phyloP scores from a whole-genome alignment of 352 stramenopile species.

The Pythium chondricola region DNA sequence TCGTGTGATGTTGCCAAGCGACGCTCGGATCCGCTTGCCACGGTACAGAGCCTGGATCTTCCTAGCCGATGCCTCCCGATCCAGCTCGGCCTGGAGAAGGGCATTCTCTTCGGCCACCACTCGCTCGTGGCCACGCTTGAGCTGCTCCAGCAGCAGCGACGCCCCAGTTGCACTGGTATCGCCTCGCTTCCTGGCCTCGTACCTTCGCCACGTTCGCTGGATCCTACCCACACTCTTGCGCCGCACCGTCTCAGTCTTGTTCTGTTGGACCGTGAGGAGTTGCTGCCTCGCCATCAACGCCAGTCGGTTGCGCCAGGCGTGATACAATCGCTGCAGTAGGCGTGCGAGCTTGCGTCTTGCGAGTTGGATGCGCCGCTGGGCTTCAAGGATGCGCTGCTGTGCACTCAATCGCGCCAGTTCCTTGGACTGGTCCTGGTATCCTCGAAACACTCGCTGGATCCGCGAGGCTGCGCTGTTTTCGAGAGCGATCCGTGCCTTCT shows the following conservation, averaged over 20 bases:
- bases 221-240: slow-evolving; percentile 20
- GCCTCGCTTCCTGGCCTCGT: slow-evolving; percentile 3
- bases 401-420: not conserved
- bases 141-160: slow-evolving; percentile 37
- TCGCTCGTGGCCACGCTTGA: slow-evolving; percentile 28
- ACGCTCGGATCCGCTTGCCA: slow-evolving; percentile 33
- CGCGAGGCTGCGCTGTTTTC: slow-evolving; percentile 8
- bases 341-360: slow-evolving; percentile 32
- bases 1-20: slow-evolving; percentile 29
- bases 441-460: slow-evolving; percentile 15
- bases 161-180: slow-evolving; percentile 11
- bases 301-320: slow-evolving; percentile 18
- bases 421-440: not conserved
- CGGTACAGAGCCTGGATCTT: slow-evolving; percentile 56
- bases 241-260: slow-evolving; percentile 9
- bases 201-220: slow-evolving; percentile 35
- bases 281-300: slow-evolving; percentile 1
- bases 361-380: slow-evolving; percentile 24
- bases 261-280: not conserved
- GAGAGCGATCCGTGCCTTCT: slow-evolving; percentile 5
- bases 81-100: not conserved
- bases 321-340: slow-evolving; percentile 39
- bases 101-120: slow-evolving; percentile 15
- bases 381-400: slow-evolving; percentile 33
- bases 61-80: slow-evolving; percentile 29